Evolutionary conservation across 768 basidiomycete genomes (phyloP), one percentile per base, ranked within the genome.

Genomic region (Leccinum incarnatum): DNA sequence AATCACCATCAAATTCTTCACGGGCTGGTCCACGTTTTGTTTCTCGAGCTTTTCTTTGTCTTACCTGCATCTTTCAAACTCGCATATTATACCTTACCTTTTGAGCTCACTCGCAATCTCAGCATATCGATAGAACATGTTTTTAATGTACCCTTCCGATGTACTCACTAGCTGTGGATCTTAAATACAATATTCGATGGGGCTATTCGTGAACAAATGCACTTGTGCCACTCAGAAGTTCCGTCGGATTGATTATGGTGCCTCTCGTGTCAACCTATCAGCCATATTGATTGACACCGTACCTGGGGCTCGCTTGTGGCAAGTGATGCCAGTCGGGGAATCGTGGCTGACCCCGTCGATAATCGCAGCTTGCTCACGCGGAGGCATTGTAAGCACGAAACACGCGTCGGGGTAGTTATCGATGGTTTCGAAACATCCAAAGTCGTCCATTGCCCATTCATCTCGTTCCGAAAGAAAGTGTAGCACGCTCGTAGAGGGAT

Each of bases 101-200:
- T 55, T 45, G 25, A 53, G 46, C 37, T 55, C 52, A 51, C 57
- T 64, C 58, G 10, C 67, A 65, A 64, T 64, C 60, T 60, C 60
- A 51, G 60, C 69, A 69, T 68, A 54, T 53, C 63, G 70, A 37
- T 69, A 71, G 69, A 69, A 59, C 67, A 59, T 29, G 58, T 30
- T 49, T 60, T 69, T 62, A 69, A 62, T 67, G 65, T 63, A 67
- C 55, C 37, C 19, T 55, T 69, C 57, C 55, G 56, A 17, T 71
- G 67, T 70, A 72, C 62, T 62, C 64, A 56, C 36, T 66, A 65
- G 58, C 56, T 58, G 45, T 51, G 59, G 59, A 60, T 58, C 58
- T 50, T 58, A 63, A 58, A 60, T 70, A 67, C 47, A 48, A 48
- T 48, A 48, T 49, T 60, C 54, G 45, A 51, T 59, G 36, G 56